phyloP scores from a whole-genome alignment of 306 rosid species.

The Cyclanthera cordifolia region DNA sequence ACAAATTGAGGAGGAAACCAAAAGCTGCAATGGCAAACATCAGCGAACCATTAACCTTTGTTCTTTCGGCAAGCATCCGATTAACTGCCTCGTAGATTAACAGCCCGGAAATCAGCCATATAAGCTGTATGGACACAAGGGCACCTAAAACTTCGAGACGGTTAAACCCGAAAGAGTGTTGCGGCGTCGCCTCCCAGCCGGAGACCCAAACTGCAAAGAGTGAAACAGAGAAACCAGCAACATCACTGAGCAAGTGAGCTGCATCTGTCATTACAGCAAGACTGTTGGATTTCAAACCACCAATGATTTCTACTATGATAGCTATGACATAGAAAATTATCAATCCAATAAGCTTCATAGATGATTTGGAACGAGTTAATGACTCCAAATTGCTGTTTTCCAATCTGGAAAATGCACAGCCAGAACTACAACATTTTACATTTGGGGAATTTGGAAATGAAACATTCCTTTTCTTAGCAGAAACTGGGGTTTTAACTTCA shows the following conservation, averaged over 20 bases:
- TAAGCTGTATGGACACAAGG: constrained; percentile 69
- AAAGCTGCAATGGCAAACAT: constrained; percentile 78
- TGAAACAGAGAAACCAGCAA: constrained; percentile 64
- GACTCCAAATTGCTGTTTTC: constrained; percentile 38
- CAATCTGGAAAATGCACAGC: constrained; percentile 45
- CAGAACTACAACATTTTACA: constrained; percentile 27
- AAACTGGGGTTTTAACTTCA: constrained; percentile 35
- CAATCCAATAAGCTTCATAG: constrained; percentile 50
- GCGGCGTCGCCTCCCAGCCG: constrained; percentile 67
- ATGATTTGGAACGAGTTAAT: constrained; percentile 40
- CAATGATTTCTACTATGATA: constrained; percentile 58
- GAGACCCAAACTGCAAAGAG: constrained; percentile 83
- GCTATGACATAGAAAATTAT: constrained; percentile 47
- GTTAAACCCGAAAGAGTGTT: constrained; percentile 64
- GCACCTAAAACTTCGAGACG: constrained; percentile 91
- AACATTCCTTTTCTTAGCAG: constrained; percentile 21
- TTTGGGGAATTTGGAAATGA: constrained; percentile 17
- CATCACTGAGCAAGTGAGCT: constrained; percentile 77
- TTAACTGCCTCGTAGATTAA: constrained; percentile 63
- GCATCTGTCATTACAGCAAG: constrained; percentile 79
- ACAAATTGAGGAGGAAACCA: constrained; percentile 56
- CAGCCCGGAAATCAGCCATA: constrained; percentile 73
- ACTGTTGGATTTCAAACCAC: constrained; percentile 82
- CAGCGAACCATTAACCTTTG: constrained; percentile 53
- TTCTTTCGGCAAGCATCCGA: constrained; percentile 32